Percentiles rank a stretch among this genome's conserved stretches.
These are phyloP conservation scores for Colletotrichum orbiculare DNA, from an alignment of 2,329 filamentous ascomycete species.

Conservation along the genomic window DNA sequence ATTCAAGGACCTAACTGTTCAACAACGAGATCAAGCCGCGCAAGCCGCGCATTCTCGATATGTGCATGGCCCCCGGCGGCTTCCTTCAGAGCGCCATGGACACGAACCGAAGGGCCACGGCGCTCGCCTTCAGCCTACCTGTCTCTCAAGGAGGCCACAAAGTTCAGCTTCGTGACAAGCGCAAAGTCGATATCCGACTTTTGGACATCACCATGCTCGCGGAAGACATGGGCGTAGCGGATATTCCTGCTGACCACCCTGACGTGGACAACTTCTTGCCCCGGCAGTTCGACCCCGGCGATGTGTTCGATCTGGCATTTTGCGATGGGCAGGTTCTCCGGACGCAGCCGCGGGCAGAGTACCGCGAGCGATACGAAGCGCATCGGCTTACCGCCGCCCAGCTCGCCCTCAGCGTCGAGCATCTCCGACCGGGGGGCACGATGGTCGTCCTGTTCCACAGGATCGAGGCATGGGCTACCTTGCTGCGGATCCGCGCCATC, in stretches of 20 bases:
- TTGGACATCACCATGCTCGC: conserved; percentile 65
- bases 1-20: background rate
- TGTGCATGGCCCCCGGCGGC: conserved; percentile 67
- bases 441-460: conserved; percentile 64
- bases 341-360: conserved; percentile 47
- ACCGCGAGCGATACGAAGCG: conserved; percentile 50
- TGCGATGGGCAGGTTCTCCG: conserved; percentile 61
- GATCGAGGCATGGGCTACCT: conserved; percentile 52
- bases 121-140: conserved; percentile 54
- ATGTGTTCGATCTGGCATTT: conserved; percentile 55
- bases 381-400: conserved; percentile 50
- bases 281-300: conserved; percentile 39
- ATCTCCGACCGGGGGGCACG: conserved; percentile 57
- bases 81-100: conserved; percentile 54
- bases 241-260: conserved; percentile 47
- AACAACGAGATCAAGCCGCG: background rate
- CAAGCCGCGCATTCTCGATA: conserved; percentile 56
- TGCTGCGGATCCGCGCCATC: conserved; percentile 46
- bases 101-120: conserved; percentile 46
- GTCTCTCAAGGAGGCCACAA: conserved; percentile 52
- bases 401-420: conserved; percentile 57
- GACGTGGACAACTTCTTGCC: conserved; percentile 45
- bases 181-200: conserved; percentile 39
- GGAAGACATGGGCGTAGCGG: conserved; percentile 51
- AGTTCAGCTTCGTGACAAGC: conserved; percentile 42